These are phyloP conservation scores for Rubia occidens DNA, from an alignment of 305 asterid species.

Conservation along the genomic window DNA sequence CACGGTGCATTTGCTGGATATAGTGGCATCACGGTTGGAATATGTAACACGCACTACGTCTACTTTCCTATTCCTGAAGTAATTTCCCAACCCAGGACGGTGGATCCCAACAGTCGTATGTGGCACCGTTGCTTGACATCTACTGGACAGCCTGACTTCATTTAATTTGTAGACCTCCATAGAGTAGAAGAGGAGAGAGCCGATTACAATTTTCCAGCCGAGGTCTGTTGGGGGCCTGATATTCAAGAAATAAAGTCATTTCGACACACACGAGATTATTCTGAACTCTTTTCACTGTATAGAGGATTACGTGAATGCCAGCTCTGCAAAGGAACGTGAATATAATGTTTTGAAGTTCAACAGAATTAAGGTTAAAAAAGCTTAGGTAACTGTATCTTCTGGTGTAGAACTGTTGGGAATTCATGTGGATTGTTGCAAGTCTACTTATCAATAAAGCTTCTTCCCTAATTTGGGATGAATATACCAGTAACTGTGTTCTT, in stretches of 20 bases:
- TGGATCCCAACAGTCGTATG: conserved; percentile 92
- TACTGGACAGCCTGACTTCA: conserved; percentile 92
- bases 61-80: conserved; percentile 92
- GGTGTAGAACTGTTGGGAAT: conserved; percentile 3
- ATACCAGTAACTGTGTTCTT: not conserved
- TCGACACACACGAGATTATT: not conserved
- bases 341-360: not conserved
- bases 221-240: not conserved
- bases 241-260: conserved; percentile 9
- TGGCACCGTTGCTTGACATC: conserved; percentile 99
- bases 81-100: conserved; percentile 52
- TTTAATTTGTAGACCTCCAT: conserved; percentile 25
- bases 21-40: conserved; percentile 90
- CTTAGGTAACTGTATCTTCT: not conserved
- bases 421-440: not conserved
- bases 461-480: conserved; percentile 3
- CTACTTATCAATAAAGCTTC: not conserved
- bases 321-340: not conserved
- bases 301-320: not conserved
- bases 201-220: conserved; percentile 11
- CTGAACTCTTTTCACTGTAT: conserved; percentile 16
- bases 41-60: conserved; percentile 90
- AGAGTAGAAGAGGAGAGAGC: conserved; percentile 24
- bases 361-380: not conserved
- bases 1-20: conserved; percentile 99